Evolutionary conservation across 805 yeast genomes (phyloP).

Genomic region (Candida berthetii): DNA sequence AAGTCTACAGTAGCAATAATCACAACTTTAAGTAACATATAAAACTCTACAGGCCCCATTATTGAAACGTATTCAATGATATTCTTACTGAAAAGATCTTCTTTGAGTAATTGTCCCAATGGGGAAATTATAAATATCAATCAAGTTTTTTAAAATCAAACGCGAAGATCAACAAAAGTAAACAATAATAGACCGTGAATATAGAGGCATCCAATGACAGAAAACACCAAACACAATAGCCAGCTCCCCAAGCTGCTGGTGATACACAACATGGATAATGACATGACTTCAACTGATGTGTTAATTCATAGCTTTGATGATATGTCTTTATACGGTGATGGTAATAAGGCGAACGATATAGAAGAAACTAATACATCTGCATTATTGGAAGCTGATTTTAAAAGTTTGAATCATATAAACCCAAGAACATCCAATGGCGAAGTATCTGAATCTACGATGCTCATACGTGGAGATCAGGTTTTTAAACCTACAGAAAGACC

Average conservation of each 20-base stretch:
- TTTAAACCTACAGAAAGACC: slow-evolving; percentile 5
- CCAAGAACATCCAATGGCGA: background rate
- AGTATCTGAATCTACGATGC: slow-evolving; percentile 1
- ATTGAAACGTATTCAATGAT: no score
- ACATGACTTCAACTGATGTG: background rate
- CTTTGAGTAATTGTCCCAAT: no score
- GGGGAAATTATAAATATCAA: no score
- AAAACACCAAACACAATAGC: no score
- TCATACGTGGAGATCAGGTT: background rate
- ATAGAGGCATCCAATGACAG: no score
- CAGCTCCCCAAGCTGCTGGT: background rate
- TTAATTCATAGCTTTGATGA: background rate
- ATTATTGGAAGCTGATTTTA: background rate
- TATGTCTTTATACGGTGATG: background rate
- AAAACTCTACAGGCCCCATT: no score
- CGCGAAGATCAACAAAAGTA: no score
- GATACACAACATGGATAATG: background rate
- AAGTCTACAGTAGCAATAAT: no score
- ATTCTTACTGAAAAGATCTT: no score
- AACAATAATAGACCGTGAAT: no score
- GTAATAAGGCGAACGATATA: background rate
- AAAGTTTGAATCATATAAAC: background rate
- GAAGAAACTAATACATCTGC: background rate
- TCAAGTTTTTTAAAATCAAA: no score
- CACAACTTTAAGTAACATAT: no score